Evolutionary conservation across 2,329 filamentous ascomycete species (phyloP), one percentile per base, ranked within the genome.

Genomic region (Sporothrix euskadiensis): DNA sequence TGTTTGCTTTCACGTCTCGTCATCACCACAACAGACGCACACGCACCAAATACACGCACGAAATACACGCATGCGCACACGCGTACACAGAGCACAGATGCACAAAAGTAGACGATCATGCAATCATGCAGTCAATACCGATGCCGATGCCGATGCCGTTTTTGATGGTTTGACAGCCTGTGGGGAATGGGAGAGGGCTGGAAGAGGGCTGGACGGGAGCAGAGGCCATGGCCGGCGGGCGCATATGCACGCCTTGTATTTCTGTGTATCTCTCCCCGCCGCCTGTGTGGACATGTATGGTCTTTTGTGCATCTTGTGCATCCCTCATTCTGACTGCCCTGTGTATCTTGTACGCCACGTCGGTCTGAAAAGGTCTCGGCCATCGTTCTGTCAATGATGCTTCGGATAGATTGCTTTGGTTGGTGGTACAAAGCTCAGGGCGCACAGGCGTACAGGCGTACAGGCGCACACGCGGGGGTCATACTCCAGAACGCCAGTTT

Each of bases 301-400:
- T 65, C 61, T 19, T 63, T n/a, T 63, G 35, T 26, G n/a, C 16
- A 12, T 22, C 19, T 66, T 56, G 52, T 56, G n/a, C n/a, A 26
- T 14, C 35, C 35, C 52, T 56, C 14, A 26, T 49, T 49, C 41
- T 14, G 14, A 35, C 8, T 16, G 44, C 10, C 14, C 44, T 56
- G 52, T 56, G 57, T 41, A 39, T 19, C 12, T 14, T 52, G 47
- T 52, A 47, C 41, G 41, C 63, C 41, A 14, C 52, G 41, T 35
- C 65, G 44, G 44, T 52, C 26, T 52, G 44, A 35, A n/a, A 49
- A 6, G 26, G 44, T 35, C 26, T 52, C 65, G 44, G 65, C 22
- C 44, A 44, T 68, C 44, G 65, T 47, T 44, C 65, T 52, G 44
- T 68, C 44, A 68, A 68, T 68, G 44, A 7, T 68, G 65, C 65